Percentiles rank a stretch among this genome's conserved stretches.
Conservation (phyloP, 176 grass and related monocot genomes). For the Oryza australiensis region DNA sequence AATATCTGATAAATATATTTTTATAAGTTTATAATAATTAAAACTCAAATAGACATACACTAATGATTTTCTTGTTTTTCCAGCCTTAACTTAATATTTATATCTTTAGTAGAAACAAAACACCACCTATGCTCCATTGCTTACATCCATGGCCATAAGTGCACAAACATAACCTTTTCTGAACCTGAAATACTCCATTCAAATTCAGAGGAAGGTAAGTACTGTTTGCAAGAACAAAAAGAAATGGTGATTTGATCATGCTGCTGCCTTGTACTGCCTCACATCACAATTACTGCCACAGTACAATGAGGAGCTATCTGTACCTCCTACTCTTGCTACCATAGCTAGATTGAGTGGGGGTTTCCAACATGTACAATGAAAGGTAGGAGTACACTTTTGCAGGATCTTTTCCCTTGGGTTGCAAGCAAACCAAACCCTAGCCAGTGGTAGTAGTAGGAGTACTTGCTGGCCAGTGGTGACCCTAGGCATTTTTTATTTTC, state of each 20-base stretch:
- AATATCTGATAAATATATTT: too few relatives aligned
- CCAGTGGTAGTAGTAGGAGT: neutral
- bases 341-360: conserved; percentile 41
- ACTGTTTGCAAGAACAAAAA: neutral
- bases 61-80: too few relatives aligned
- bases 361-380: conserved; percentile 38
- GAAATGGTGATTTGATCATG: neutral
- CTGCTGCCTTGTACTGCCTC: conserved; percentile 7
- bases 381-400: conserved; percentile 5
- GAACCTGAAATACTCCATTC: conserved; percentile 3
- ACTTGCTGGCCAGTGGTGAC: neutral
- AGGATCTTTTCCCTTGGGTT: conserved; percentile 33
- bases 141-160: neutral
- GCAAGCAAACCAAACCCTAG: conserved; percentile 40
- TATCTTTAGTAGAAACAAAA: too few relatives aligned
- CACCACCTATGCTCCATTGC: neutral
- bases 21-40: too few relatives aligned
- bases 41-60: too few relatives aligned
- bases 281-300: conserved; percentile 35
- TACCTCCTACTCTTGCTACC: neutral
- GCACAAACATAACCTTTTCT: neutral
- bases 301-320: neutral
- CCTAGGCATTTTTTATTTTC: neutral
- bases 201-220: neutral
- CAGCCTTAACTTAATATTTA: too few relatives aligned